These are phyloP conservation scores for Hanseniaspora osmophila DNA, from an alignment of 805 yeast species.

Conservation along the genomic window DNA sequence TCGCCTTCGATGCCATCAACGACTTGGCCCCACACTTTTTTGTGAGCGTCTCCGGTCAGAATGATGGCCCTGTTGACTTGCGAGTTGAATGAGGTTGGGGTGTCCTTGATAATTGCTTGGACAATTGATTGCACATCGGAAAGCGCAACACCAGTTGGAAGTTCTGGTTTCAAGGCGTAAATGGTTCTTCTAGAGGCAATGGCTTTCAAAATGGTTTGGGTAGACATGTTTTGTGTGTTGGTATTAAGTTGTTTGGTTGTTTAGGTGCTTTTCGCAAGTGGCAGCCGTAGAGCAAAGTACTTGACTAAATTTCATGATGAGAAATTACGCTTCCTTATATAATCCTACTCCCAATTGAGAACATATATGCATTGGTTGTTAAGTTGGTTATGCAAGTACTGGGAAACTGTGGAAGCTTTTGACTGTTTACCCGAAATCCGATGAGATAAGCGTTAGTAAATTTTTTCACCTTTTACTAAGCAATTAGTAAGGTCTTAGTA, in stretches of 20 bases:
- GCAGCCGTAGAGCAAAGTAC: too few relatives aligned
- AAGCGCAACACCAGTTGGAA: constrained; percentile 29
- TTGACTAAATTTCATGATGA: too few relatives aligned
- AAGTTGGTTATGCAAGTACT: too few relatives aligned
- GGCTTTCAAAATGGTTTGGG: constrained; percentile 19
- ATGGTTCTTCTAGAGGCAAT: constrained; percentile 32
- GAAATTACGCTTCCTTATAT: background rate
- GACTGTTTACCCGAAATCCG: too few relatives aligned
- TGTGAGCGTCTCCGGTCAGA: constrained; percentile 32
- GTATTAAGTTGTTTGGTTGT: background rate
- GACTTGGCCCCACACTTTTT: constrained; percentile 32
- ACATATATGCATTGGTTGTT: too few relatives aligned
- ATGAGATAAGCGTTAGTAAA: too few relatives aligned
- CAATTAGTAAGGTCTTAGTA: too few relatives aligned
- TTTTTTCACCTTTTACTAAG: too few relatives aligned
- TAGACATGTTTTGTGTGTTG: background rate
- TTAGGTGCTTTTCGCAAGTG: too few relatives aligned
- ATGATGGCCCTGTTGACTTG: constrained; percentile 37
- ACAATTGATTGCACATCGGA: constrained; percentile 28
- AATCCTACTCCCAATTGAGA: too few relatives aligned
- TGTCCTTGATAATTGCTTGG: constrained; percentile 31
- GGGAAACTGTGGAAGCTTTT: too few relatives aligned
- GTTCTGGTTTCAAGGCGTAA: constrained; percentile 30
- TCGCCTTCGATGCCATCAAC: constrained; percentile 25
- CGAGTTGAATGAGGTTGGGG: constrained; percentile 39